A percentile compares a stretch with the other conserved stretches of the same genome.
These are phyloP conservation scores for Pythium guiyangense DNA, from an alignment of 352 stramenopile species.

Conservation along the genomic window DNA sequence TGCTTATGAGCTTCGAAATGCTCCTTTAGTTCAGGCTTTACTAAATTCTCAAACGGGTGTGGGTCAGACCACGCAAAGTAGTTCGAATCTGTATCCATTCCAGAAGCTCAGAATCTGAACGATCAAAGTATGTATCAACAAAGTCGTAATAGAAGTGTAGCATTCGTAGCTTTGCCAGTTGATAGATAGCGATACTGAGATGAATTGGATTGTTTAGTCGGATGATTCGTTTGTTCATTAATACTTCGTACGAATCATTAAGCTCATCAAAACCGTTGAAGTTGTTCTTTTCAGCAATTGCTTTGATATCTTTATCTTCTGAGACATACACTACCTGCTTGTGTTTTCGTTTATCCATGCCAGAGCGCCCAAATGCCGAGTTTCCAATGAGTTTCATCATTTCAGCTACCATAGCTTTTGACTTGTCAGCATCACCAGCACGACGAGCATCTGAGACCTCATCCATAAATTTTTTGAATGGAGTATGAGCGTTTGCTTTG, in stretches of 20 bases:
- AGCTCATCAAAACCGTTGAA: slow-evolving; percentile 15
- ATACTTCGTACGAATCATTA: slow-evolving; percentile 11
- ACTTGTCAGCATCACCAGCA: slow-evolving; percentile 19
- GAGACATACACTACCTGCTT: slow-evolving; percentile 14
- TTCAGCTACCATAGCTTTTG: slow-evolving; percentile 10
- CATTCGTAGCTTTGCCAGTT: slow-evolving; percentile 13
- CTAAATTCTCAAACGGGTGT: slow-evolving; percentile 11
- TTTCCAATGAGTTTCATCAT: slow-evolving; percentile 19
- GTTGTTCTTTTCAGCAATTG: too few relatives aligned
- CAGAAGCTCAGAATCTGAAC: slow-evolving; percentile 13
- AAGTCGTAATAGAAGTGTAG: slow-evolving; percentile 13
- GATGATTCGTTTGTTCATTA: slow-evolving; percentile 8
- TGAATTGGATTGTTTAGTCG: slow-evolving; percentile 12
- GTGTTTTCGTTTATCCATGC: slow-evolving; percentile 15
- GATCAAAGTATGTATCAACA: slow-evolving; percentile 14
- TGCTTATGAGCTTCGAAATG: slow-evolving; percentile 11
- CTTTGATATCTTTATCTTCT: too few relatives aligned
- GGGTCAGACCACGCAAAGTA: slow-evolving; percentile 10
- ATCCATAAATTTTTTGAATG: slow-evolving; percentile 16
- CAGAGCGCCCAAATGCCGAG: slow-evolving; percentile 10
- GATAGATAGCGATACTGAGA: slow-evolving; percentile 9
- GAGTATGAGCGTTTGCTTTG: slow-evolving; percentile 11
- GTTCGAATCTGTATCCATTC: slow-evolving; percentile 15
- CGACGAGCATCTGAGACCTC: slow-evolving; percentile 20
- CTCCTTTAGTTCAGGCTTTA: slow-evolving; percentile 18